A percentile compares a stretch with the other conserved stretches of the same genome.
Conservation (phyloP, 2,329 filamentous ascomycete species). For the Pseudocercospora fuligena region DNA sequence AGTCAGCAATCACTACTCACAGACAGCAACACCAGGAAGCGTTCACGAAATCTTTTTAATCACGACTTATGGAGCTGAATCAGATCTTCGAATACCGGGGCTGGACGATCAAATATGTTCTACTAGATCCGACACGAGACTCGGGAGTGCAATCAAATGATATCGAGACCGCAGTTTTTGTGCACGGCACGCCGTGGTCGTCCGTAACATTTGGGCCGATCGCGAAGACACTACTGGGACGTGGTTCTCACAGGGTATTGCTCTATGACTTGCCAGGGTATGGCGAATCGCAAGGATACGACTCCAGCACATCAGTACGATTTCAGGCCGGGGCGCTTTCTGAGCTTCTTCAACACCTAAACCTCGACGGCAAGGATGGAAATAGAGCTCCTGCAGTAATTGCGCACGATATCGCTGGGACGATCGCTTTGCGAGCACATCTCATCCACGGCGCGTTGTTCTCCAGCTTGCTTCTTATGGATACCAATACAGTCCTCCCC, state of each 20-base stretch:
- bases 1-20: neutral
- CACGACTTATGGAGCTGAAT: conserved; percentile 18
- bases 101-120: conserved; percentile 27
- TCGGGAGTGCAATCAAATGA: conserved; percentile 37
- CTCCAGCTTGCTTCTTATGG: conserved; percentile 48
- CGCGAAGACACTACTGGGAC: conserved; percentile 42
- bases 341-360: conserved; percentile 46
- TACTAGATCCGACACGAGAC: conserved; percentile 34
- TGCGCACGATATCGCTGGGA: conserved; percentile 53
- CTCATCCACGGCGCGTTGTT: conserved; percentile 46
- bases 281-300: conserved; percentile 43
- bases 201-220: conserved; percentile 47
- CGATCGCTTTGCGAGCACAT: conserved; percentile 47
- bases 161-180: conserved; percentile 46
- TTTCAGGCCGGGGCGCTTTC: conserved; percentile 47
- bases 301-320: conserved; percentile 42
- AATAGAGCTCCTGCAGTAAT: conserved; percentile 44
- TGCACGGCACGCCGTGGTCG: conserved; percentile 57
- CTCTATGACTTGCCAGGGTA: conserved; percentile 55
- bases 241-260: conserved; percentile 44
- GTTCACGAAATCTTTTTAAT: neutral
- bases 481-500: conserved; percentile 51
- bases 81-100: conserved; percentile 20
- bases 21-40: neutral
- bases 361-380: conserved; percentile 24